Evolutionary conservation across 2,329 filamentous ascomycete species (phyloP).

Genomic region (Curvularia eragrostidis): DNA sequence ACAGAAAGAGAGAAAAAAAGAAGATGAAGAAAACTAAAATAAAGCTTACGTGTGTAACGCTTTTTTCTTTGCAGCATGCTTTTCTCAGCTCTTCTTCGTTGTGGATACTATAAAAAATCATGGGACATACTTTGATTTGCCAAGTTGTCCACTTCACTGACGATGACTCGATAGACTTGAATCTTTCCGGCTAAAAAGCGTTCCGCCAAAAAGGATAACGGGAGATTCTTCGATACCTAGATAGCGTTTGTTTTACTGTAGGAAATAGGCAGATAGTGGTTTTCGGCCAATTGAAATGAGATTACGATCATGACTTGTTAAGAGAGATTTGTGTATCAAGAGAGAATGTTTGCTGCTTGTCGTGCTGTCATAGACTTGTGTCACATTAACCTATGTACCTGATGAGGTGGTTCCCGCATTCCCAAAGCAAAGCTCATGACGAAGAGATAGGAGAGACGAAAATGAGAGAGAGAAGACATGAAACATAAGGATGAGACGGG

Average conservation of each 20-base stretch:
- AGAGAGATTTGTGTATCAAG: too few relatives aligned
- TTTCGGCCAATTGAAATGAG: not conserved
- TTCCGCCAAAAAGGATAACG: not conserved
- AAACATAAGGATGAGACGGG: not conserved
- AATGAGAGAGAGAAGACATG: not conserved
- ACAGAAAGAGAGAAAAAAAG: not conserved
- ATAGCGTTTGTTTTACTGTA: conserved; percentile 8
- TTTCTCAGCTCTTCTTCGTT: not conserved
- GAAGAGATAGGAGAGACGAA: not conserved
- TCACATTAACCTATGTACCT: not conserved
- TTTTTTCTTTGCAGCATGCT: not conserved
- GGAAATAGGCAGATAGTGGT: not conserved
- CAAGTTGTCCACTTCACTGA: conserved; percentile 20
- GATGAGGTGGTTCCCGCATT: not conserved
- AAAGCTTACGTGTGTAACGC: not conserved
- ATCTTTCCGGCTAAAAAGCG: conserved; percentile 1
- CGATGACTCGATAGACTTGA: conserved; percentile 16
- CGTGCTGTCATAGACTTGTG: not conserved
- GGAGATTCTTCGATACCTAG: conserved; percentile 13
- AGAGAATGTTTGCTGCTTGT: not conserved
- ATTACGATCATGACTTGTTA: conserved; percentile 1
- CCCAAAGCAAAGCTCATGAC: not conserved
- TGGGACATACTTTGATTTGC: conserved; percentile 6
- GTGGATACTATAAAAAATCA: not conserved
- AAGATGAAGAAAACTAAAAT: not conserved